Conservation (phyloP, 2,329 filamentous ascomycete species). For the Raffaelea deltoideospora region DNA sequence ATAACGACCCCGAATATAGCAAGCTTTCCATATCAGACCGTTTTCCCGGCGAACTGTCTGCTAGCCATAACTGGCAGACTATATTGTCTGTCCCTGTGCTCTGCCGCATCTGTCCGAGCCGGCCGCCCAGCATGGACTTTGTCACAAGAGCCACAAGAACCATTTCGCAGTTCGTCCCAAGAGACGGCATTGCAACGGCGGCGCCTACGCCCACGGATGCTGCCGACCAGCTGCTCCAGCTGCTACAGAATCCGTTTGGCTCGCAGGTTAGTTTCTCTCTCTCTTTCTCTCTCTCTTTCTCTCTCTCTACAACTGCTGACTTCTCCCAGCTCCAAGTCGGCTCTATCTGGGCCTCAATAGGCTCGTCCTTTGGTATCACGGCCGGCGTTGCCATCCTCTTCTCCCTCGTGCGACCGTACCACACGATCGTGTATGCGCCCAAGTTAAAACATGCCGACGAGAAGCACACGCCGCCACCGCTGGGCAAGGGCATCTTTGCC, state of each 20-base stretch:
- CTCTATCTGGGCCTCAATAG: slow-evolving; percentile 66
- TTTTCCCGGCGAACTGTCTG: too few species aligned
- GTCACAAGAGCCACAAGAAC: slow-evolving; percentile 5
- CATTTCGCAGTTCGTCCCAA: slow-evolving; percentile 3
- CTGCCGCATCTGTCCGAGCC: too few species aligned
- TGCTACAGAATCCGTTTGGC: slow-evolving; percentile 34
- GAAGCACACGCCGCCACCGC: slow-evolving; percentile 71
- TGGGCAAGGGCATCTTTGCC: slow-evolving; percentile 75
- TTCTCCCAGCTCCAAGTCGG: slow-evolving; percentile 28
- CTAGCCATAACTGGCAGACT: too few species aligned
- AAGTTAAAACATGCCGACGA: slow-evolving; percentile 86
- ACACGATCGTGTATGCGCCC: slow-evolving; percentile 85
- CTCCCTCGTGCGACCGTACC: slow-evolving; percentile 79
- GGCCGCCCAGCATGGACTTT: slow-evolving; percentile 8
- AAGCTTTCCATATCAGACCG: too few species aligned
- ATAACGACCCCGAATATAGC: too few species aligned
- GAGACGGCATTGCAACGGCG: slow-evolving; percentile 1
- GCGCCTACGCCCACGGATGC: slow-evolving; percentile 11
- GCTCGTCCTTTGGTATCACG: slow-evolving; percentile 64
- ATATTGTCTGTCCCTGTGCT: too few species aligned
- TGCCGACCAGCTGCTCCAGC: slow-evolving; percentile 28
- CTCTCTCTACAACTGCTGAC: neutral
- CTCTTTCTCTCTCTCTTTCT: neutral
- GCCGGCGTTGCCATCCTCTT: slow-evolving; percentile 62
- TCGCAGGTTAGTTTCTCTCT: slow-evolving; percentile 21